phyloP scores from a whole-genome alignment of 495 filamentous ascomycete species.

The Cercophora samala region DNA sequence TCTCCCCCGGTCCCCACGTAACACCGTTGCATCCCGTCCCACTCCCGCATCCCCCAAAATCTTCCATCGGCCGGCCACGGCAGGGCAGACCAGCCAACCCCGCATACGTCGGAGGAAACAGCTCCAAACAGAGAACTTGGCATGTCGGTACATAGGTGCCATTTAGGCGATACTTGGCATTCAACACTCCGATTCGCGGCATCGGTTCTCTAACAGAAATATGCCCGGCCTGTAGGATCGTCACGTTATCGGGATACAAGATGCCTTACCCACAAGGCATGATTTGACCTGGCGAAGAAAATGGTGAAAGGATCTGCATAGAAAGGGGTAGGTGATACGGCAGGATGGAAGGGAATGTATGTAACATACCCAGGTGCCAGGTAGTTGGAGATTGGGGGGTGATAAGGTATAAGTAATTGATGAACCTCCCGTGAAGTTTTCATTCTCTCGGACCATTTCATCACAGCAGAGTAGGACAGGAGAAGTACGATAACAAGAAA shows the following conservation, averaged over 20 bases:
- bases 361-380: not conserved
- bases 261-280: not conserved
- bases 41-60: not conserved
- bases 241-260: not conserved
- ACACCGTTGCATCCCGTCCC: not conserved
- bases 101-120: constrained; percentile 30
- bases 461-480: not conserved
- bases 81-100: constrained; percentile 14
- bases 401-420: not conserved
- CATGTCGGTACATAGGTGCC: constrained; percentile 13
- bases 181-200: constrained; percentile 10
- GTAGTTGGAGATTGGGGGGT: not conserved
- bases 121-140: constrained; percentile 28
- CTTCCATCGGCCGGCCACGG: not conserved
- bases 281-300: not conserved
- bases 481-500: not conserved
- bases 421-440: not conserved
- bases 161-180: constrained; percentile 15
- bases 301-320: not conserved
- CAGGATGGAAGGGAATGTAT: not conserved
- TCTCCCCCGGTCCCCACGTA: not conserved
- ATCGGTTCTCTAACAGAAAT: constrained; percentile 9
- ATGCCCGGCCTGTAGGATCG: not conserved
- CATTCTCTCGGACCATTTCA: not conserved
- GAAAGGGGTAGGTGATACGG: not conserved